Conservation (phyloP, 208 protist genomes). For the Acanthamoeba sp. region DNA sequence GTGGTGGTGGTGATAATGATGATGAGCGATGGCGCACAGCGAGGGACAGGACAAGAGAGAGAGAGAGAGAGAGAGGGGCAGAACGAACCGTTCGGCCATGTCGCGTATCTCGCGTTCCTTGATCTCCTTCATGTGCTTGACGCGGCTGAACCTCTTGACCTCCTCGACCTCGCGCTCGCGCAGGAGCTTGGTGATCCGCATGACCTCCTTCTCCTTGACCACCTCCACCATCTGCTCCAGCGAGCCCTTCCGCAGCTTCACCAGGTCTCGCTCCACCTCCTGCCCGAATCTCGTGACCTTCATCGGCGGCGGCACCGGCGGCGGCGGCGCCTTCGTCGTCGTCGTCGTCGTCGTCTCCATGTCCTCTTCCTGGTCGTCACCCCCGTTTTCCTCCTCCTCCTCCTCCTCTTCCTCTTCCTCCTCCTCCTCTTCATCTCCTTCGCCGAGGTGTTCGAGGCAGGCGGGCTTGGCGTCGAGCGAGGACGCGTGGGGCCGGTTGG, state of each 20-base stretch:
- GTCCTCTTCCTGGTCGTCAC: too few species aligned
- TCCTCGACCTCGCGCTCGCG: slow-evolving; percentile 36
- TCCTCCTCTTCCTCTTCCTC: too few species aligned
- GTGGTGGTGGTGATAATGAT: too few species aligned
- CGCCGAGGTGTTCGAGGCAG: background rate
- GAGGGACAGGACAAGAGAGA: too few species aligned
- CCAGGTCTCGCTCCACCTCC: background rate
- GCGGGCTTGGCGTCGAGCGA: background rate
- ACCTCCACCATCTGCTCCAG: background rate
- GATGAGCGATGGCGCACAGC: too few species aligned
- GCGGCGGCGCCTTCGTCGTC: too few species aligned
- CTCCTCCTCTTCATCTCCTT: too few species aligned
- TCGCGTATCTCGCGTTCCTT: slow-evolving; percentile 34
- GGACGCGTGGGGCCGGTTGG: background rate
- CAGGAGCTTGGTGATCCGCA: background rate
- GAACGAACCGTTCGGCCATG: slow-evolving; percentile 5
- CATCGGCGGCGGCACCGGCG: background rate
- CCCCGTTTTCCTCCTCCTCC: too few species aligned
- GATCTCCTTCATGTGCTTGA: background rate
- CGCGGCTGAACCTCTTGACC: background rate
- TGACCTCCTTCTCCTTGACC: slow-evolving; percentile 32
- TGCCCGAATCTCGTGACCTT: background rate
- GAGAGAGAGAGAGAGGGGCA: too few species aligned
- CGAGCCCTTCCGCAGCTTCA: background rate
- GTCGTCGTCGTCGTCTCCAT: too few species aligned